Percentiles rank a stretch among this genome's conserved stretches.
These are phyloP conservation scores for Trichophyton simii DNA, from an alignment of 2,329 filamentous ascomycete genomes.

Conservation along the genomic window DNA sequence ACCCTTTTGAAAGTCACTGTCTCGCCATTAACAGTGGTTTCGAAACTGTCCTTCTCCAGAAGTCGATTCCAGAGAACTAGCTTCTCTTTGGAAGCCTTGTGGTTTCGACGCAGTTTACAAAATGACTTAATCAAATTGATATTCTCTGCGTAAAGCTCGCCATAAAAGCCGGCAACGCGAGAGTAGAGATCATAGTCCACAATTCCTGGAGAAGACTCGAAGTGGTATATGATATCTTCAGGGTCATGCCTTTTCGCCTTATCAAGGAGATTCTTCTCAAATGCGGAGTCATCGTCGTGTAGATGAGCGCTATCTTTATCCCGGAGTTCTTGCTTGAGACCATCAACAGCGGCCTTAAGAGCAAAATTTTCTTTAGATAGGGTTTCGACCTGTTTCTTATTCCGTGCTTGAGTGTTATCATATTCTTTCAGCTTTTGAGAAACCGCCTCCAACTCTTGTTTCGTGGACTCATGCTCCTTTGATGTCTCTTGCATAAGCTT, in stretches of 20 bases:
- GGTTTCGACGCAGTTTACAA: conserved; percentile 19
- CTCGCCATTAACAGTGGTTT: conserved; percentile 18
- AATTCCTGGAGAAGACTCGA: neutral
- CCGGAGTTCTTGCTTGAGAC: neutral
- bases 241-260: neutral
- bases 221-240: neutral
- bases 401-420: neutral
- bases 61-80: conserved; percentile 20
- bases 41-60: conserved; percentile 22
- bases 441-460: neutral
- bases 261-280: neutral
- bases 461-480: neutral
- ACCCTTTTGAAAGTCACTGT: conserved; percentile 21
- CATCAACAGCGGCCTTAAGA: neutral
- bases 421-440: neutral
- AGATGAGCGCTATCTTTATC: neutral
- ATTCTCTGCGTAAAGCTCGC: conserved; percentile 22
- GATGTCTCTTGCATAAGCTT: neutral
- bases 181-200: conserved; percentile 10
- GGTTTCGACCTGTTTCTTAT: neutral
- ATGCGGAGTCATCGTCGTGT: neutral
- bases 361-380: neutral
- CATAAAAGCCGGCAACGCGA: conserved; percentile 21
- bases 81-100: conserved; percentile 26
- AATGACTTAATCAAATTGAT: conserved; percentile 19